Evolutionary conservation across 2,329 filamentous ascomycete species (phyloP), one percentile per base, ranked within the genome.

Genomic region (Ophiostoma perfectum): DNA sequence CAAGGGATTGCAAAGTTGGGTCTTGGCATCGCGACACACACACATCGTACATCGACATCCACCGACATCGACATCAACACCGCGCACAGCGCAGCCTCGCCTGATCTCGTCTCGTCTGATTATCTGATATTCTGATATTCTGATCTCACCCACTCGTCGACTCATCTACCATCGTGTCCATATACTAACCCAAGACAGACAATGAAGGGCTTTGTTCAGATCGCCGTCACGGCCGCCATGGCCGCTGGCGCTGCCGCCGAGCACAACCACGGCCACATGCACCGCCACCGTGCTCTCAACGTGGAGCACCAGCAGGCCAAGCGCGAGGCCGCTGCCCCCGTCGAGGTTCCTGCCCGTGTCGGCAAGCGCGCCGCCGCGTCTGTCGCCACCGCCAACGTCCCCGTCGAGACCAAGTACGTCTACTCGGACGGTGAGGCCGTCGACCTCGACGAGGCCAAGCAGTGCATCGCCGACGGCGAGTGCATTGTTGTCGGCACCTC

Each of bases 391-490:
- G 80, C 79, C 69, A 84, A 86, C 67, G 82, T 84, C 67, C 83
- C 88, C 44, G 88, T 86, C 66, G 84, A 88, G 73, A 86, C 88
- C 68, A 84, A 89, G 68, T 97, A 93, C 79, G 83, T 77, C 39
- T 72, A 89, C 76, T 81, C 93, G 67, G 86, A 90, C 70, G 89
- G 88, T 70, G 74, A 87, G 75, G 71, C 80, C 45, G 83, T 96
- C 73, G 81, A 82, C 67, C 79, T 84, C 70, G 78, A 84, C 0
- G 84, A 92, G 70, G 92, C 92, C 67, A 84, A 89, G 79, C 76
- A 85, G 68, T 92, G 92, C 72, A 83, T 98, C 73, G 80, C 84
- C 69, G 84, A 89, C 71, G 90, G 92, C 66, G 84, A 86, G 64
- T 95, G 87, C 80, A 82, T 89, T 64, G 80, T 90, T 65, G 81